phyloP scores from a whole-genome alignment of 441 rosid species.

The Syzygium malaccense region DNA sequence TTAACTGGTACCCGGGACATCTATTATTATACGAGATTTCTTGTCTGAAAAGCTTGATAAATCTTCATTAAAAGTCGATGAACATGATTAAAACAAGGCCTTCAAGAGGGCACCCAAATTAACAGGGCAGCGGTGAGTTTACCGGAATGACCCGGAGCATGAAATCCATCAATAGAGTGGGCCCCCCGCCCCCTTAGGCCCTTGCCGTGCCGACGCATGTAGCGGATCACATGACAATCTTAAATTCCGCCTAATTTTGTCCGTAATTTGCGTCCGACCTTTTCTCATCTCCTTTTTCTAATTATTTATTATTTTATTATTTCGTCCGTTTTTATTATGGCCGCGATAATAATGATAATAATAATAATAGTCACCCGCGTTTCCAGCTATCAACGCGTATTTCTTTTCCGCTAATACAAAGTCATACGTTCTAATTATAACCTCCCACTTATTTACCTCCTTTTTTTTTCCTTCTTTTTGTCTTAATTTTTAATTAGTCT shows the following conservation, averaged over 20 bases:
- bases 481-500: not conserved
- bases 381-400: not conserved
- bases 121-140: not conserved
- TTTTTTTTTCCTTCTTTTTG: rapidly evolving
- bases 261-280: not conserved
- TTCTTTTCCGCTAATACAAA: not conserved
- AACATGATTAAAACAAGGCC: not conserved
- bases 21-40: not conserved
- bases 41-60: not conserved
- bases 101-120: not conserved
- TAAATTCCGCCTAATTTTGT: not conserved
- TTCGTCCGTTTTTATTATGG: not conserved
- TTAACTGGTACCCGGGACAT: not conserved
- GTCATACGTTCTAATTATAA: not conserved
- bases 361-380: not conserved
- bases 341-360: not conserved
- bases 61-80: not conserved
- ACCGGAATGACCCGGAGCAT: not conserved
- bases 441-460: not conserved
- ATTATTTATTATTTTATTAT: too few relatives aligned
- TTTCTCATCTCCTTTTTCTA: not conserved
- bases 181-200: not conserved
- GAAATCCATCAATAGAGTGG: not conserved
- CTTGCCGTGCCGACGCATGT: not conserved
- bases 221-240: not conserved